Base-by-base conservation (phyloP, 1,284 basidiomycete genomes). In the Sanghuangporus sanghuang region DNA sequence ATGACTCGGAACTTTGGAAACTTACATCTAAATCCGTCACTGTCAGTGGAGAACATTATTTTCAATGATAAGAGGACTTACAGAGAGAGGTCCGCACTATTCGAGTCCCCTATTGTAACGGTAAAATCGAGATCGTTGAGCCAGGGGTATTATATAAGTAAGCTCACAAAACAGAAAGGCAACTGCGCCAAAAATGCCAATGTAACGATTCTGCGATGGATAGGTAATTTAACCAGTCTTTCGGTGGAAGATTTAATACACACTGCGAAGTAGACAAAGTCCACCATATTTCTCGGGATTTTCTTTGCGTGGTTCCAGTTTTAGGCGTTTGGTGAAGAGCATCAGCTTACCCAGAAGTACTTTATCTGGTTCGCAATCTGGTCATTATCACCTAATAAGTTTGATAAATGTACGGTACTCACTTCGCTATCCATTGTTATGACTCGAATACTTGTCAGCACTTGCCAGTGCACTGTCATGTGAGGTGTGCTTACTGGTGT, bases 301-400 rank as follows among this genome's bases (percentile, higher is more conserved):
- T 42, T 59, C 57, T 59, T 14, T 35, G 18, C 40, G 16, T 18
- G 11, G 18, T n/a, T 12, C 35, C 5, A 49, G 11, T 16, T 16
- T 48, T n/a, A 4, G 32, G 21, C 1, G n/a, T 11, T 18, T 2
- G 11, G 18, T 35, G 27, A 9, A 6, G 36, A n/a, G 12, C 6
- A 5, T 11, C 9, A 53, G 42, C 46, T 16, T 40, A 61, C 59
- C 59, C 59, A 61, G 18, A 61, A 61, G 36, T 61, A 61, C 21
- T 61, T 61, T 6, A 53, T 18, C 52, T 61, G 23, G 36, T 11
- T 16, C 40, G 40, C 16, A 39, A 21, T 2, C 11, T 5, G 18
- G 46, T 49, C 8, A 21, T 57, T 23, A 23, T 2, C 23, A 23
- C 23, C 23, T 23, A 23, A 23, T 23, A 2, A 23, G 23, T 23